Evolutionary conservation across 495 filamentous ascomycete species (phyloP), one percentile per base, ranked within the genome.

Genomic region (Daldinia decipiens): DNA sequence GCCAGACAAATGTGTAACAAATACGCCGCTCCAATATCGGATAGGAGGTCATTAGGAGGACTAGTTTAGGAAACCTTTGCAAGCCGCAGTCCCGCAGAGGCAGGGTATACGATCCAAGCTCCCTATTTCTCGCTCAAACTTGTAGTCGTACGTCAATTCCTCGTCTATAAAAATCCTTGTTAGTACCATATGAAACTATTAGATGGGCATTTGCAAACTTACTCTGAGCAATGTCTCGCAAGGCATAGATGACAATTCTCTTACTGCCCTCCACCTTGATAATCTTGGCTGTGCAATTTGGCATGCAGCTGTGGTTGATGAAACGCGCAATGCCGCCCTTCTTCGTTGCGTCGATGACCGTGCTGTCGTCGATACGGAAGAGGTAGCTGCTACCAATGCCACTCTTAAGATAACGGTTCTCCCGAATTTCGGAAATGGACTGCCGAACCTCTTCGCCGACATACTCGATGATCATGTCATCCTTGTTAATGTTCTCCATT

Each of bases 401-500:
- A 74, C 94, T 97, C 83, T 95, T 95, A 68, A 97, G 86, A 78
- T 99, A 99, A 61, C 90, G 87, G 53, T 88, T 85, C 82, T 99
- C 95, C 56, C 95, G 89, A 81, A 98, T 89, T 71, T 99, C 95
- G 3, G 95, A 94, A 67, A 99, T 94, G 76, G 94, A 92, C 79
- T 98, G 95, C 54, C 95, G 89, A 12, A 99, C 93, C 75, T 95
- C 96, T 80, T 99, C 96, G 60, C 95, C 95, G 17, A 99, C 95
- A 77, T 99, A 99, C 81, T 99, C 95, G 76, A 99, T 99, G 75
- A 99, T 99, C 94, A 99, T 98, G 79, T 99, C 95, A 77, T 97
- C 97, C 71, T 93, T 93, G 31, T 93, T 85, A 65, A 99, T 99
- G 73, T 97, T 95, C 79, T 98, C 95, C 84, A 97, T 94, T 6